These are phyloP conservation scores for Verticillium nonalfalfae DNA, from an alignment of 2,329 filamentous ascomycete species.

Conservation along the genomic window DNA sequence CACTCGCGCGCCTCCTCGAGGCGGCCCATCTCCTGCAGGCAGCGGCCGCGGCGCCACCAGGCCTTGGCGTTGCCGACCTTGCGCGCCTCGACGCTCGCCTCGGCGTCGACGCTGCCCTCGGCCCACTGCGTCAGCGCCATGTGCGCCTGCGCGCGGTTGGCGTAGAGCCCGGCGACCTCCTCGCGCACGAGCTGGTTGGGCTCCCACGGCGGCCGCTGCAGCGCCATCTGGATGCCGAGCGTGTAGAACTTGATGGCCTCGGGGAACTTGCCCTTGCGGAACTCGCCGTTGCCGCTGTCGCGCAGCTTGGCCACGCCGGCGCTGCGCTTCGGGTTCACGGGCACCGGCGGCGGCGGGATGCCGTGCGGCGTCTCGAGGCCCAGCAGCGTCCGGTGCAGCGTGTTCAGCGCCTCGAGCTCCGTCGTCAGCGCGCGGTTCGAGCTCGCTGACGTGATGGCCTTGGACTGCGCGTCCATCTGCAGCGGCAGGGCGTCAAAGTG, in stretches of 20 bases:
- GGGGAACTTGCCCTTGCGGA: conserved; percentile 67
- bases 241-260: conserved; percentile 79
- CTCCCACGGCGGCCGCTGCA: conserved; percentile 80
- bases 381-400: conserved; percentile 69
- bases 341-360: conserved; percentile 78
- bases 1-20: conserved; percentile 76
- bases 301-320: conserved; percentile 86
- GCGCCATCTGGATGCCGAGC: conserved; percentile 85
- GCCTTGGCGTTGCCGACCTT: conserved; percentile 84
- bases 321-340: conserved; percentile 86
- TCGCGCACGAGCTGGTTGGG: conserved; percentile 76
- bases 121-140: conserved; percentile 80
- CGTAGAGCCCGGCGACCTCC: conserved; percentile 72
- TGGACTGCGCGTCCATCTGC: conserved; percentile 73
- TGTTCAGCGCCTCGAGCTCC: conserved; percentile 71
- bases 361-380: conserved; percentile 54
- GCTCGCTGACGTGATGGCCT: conserved; percentile 56
- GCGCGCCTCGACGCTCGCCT: conserved; percentile 83
- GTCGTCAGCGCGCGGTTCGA: conserved; percentile 45
- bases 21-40: conserved; percentile 84
- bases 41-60: conserved; percentile 85
- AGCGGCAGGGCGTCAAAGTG: conserved; percentile 81
- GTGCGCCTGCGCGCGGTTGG: conserved; percentile 84
- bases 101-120: conserved; percentile 80
- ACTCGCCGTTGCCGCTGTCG: conserved; percentile 77